Conservation (phyloP, 495 filamentous ascomycete genomes). For the Podospora pseudopauciseta region DNA sequence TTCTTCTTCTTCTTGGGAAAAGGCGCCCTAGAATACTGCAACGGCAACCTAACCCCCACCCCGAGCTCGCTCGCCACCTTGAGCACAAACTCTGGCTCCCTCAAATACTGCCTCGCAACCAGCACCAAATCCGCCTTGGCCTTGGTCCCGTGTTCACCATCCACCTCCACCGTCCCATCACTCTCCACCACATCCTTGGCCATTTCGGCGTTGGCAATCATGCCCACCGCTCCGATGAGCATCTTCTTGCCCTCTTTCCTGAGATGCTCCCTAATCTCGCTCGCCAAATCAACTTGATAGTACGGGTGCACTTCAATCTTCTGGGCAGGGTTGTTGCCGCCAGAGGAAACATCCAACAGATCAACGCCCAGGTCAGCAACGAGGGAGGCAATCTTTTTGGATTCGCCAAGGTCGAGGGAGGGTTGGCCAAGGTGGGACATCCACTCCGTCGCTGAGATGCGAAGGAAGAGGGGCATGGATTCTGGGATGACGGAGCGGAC, state of each 20-base stretch:
- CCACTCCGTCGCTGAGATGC: conserved; percentile 72
- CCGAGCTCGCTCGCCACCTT: conserved; percentile 57
- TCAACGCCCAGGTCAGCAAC: conserved; percentile 67
- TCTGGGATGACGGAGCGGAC: conserved; percentile 53
- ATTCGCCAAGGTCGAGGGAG: conserved; percentile 50
- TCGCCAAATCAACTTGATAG: conserved; percentile 65
- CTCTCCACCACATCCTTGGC: conserved; percentile 50
- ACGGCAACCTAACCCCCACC: conserved; percentile 53
- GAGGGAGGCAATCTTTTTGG: conserved; percentile 57
- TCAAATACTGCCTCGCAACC: conserved; percentile 59
- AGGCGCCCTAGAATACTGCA: conserved; percentile 45
- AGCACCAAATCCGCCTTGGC: conserved; percentile 62
- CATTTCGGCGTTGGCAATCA: conserved; percentile 60
- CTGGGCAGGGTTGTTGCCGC: conserved; percentile 60
- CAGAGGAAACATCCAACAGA: conserved; percentile 70
- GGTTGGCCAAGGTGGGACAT: conserved; percentile 53
- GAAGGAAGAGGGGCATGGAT: conserved; percentile 61
- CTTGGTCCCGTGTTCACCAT: conserved; percentile 41
- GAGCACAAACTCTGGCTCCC: conserved; percentile 65
- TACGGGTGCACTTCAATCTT: conserved; percentile 52
- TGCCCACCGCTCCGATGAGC: conserved; percentile 67
- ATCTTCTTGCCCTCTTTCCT: conserved; percentile 52
- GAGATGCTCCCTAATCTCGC: conserved; percentile 54
- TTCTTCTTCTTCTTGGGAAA: conserved; percentile 4
- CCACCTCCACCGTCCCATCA: conserved; percentile 39